A percentile compares a stretch with the other conserved stretches of the same genome.
These are phyloP conservation scores for Monosporozyma siamensis DNA, from an alignment of 805 yeast species.

Conservation along the genomic window DNA sequence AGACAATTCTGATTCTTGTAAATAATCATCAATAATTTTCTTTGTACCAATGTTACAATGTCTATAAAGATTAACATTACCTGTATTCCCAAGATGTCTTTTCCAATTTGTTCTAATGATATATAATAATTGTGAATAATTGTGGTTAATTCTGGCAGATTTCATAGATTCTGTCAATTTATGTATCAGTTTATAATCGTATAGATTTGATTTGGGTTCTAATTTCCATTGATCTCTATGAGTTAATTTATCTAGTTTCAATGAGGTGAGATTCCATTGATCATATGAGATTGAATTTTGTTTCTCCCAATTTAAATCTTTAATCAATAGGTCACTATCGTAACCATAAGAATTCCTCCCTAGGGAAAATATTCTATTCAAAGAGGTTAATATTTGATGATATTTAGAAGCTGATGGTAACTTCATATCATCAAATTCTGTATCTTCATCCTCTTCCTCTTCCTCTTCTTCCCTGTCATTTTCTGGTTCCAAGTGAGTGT, in stretches of 20 bases:
- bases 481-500: neutral
- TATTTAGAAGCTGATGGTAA: constrained; percentile 1
- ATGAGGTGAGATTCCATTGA: constrained; percentile 61
- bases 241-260: constrained; percentile 52
- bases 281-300: constrained; percentile 41
- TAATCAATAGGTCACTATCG: constrained; percentile 31
- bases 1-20: constrained; percentile 61
- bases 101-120: constrained; percentile 77
- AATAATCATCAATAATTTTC: constrained; percentile 68
- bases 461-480: too few species aligned
- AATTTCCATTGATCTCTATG: constrained; percentile 68
- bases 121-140: constrained; percentile 56
- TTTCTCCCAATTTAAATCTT: constrained; percentile 35
- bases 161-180: constrained; percentile 46
- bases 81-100: constrained; percentile 80
- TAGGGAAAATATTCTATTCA: constrained; percentile 1
- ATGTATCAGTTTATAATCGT: constrained; percentile 59
- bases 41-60: constrained; percentile 85
- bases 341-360: constrained; percentile 5
- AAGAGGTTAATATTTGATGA: neutral
- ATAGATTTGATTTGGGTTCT: constrained; percentile 45
- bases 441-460: neutral
- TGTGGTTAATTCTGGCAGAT: constrained; percentile 46
- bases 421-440: neutral
- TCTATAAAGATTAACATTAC: constrained; percentile 65